Base-by-base conservation (phyloP, 768 basidiomycete species). In the Boletus rex-veris region DNA sequence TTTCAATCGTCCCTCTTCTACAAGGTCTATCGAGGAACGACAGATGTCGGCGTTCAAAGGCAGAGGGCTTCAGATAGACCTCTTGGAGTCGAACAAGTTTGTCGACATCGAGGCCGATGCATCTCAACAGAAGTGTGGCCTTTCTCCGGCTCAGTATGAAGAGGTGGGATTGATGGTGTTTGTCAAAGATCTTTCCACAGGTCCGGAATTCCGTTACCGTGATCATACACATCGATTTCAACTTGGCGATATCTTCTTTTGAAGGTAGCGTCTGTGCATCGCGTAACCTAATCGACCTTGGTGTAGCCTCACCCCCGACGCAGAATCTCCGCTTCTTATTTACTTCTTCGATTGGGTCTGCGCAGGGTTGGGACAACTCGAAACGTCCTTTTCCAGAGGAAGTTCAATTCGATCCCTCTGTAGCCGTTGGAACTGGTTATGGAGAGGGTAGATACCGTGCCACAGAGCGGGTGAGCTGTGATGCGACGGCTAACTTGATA, bases 211-310 rank as follows among this genome's bases (percentile, higher is more conserved):
- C 58, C 1, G 63, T 74, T 10, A 69, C 67, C 3, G 52, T 60
- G 67, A 50, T 74, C 21, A 65, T 75, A 2, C 57, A 58, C 21
- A 53, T 79, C 5, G 69, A 79, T 45, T 77, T 78, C 57, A 77
- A 52, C 43, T 16, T 52, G 44, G 64, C 63, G 3, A 62, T 79
- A 11, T 63, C 72, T 5, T 77, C 1, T 2, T 76, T 78, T 48
- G 76, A 76, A 31, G 70, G 73, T 4, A 76, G 67, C 48, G 65
- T 79, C 12, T 66, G 63, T 28, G 71, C 63, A 15, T 72, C 73
- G 3, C 72, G 76, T 5, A 73, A 75, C 38, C 61, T 74, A 1
- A 45, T 66, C 16, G 58, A 61, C 42, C 65, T 79, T 7, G 70
- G 64, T 0, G 54, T 71, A n/a, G 63, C 57, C 49, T 70, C 67